Conservation (phyloP, 306 rosid genomes). For the Castanospermum australe region DNA sequence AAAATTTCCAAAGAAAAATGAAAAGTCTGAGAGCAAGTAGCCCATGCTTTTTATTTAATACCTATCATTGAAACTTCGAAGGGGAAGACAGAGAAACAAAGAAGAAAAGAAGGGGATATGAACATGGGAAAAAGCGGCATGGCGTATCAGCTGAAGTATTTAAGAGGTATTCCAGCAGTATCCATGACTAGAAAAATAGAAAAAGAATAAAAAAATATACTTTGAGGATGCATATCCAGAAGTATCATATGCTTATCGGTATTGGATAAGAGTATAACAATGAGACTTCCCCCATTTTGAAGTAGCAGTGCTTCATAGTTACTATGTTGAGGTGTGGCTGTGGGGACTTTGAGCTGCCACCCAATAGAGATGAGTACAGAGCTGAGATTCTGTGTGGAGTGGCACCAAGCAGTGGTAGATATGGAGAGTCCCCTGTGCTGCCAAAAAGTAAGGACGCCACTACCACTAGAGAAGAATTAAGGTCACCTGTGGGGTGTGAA, state of each 20-base stretch:
- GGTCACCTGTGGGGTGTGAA: too few relatives aligned
- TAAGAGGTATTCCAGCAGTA: too few relatives aligned
- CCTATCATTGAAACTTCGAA: not conserved
- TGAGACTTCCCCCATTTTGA: not conserved
- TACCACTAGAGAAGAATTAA: not conserved
- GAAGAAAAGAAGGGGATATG: not conserved
- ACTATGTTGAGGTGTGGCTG: not conserved
- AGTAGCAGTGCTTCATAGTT: not conserved
- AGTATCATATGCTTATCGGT: not conserved
- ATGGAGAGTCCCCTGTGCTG: too few relatives aligned
- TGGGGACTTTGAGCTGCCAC: not conserved
- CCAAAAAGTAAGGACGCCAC: not conserved
- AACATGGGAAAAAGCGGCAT: not conserved
- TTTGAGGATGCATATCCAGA: too few relatives aligned
- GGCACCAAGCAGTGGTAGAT: too few relatives aligned
- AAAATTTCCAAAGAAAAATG: not conserved
- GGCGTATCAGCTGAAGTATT: not conserved
- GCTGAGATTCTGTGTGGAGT: not conserved
- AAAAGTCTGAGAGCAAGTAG: not conserved
- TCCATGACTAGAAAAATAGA: too few relatives aligned
- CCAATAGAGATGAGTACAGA: not conserved
- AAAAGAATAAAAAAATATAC: too few relatives aligned
- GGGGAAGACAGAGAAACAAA: not conserved
- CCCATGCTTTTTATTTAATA: not conserved
- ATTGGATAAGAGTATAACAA: not conserved